Evolutionary conservation across 495 filamentous ascomycete species (phyloP).

Genomic region (Friedmanniomyces simplex): DNA sequence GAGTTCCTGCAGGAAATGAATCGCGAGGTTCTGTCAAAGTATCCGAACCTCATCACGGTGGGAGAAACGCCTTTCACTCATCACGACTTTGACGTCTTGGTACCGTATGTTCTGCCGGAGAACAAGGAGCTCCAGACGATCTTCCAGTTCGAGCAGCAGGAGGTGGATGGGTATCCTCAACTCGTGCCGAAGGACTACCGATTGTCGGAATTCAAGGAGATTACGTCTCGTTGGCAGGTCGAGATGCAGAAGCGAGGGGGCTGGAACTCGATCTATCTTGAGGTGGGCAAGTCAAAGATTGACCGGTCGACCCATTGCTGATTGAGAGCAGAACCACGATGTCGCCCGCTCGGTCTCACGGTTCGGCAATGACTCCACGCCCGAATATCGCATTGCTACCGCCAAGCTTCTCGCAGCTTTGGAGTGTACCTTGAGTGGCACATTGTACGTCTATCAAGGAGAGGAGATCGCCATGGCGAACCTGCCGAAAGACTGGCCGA

Average conservation of each 20-base stretch:
- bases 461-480: conserved; percentile 33
- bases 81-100: conserved; percentile 19
- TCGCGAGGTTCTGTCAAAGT: conserved; percentile 13
- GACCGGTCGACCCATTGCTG: conserved; percentile 4
- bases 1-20: conserved; percentile 30
- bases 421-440: conserved; percentile 23
- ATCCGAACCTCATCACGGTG: conserved; percentile 14
- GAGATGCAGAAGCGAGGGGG: conserved; percentile 19
- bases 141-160: conserved; percentile 28
- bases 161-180: neutral
- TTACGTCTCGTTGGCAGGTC: neutral
- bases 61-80: conserved; percentile 25
- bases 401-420: conserved; percentile 27
- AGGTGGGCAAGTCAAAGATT: neutral
- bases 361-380: conserved; percentile 19
- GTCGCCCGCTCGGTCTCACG: conserved; percentile 23
- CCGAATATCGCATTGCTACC: conserved; percentile 18
- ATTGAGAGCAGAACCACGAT: conserved; percentile 27
- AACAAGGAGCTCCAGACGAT: conserved; percentile 28
- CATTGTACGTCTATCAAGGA: conserved; percentile 31
- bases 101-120: conserved; percentile 17
- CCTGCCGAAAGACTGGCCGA: conserved; percentile 24
- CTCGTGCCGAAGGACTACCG: neutral
- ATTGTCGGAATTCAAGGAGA: conserved; percentile 4
- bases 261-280: conserved; percentile 19